phyloP scores from a whole-genome alignment of 2,329 filamentous ascomycete genomes.

The Penicillium sp. region DNA sequence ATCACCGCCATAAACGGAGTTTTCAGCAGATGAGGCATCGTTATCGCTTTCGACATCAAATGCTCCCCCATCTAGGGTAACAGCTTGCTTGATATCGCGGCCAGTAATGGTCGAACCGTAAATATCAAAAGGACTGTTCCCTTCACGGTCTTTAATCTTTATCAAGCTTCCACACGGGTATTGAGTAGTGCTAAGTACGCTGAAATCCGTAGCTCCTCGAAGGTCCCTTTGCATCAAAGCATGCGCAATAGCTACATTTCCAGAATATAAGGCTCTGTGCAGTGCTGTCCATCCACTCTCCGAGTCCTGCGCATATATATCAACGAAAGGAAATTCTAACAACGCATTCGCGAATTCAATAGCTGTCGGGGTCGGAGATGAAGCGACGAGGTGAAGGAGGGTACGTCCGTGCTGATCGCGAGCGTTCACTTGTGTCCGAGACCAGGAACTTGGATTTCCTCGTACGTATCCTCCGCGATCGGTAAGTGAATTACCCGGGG shows the following conservation, averaged over 20 bases:
- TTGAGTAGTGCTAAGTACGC: slow-evolving; percentile 51
- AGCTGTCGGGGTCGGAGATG: slow-evolving; percentile 66
- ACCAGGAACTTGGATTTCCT: slow-evolving; percentile 37
- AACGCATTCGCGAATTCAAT: slow-evolving; percentile 72
- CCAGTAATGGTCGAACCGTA: slow-evolving; percentile 83
- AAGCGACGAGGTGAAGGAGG: slow-evolving; percentile 77
- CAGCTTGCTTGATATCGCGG: slow-evolving; percentile 55
- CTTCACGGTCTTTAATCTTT: slow-evolving; percentile 93
- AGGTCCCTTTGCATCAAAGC: slow-evolving; percentile 75
- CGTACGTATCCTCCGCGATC: slow-evolving; percentile 28
- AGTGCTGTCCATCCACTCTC: slow-evolving; percentile 97
- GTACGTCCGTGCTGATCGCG: slow-evolving; percentile 80
- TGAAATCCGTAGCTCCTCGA: slow-evolving; percentile 60
- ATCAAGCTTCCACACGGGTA: slow-evolving; percentile 71
- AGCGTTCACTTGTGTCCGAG: slow-evolving; percentile 71
- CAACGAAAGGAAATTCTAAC: slow-evolving; percentile 74
- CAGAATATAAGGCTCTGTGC: slow-evolving; percentile 84
- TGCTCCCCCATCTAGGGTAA: slow-evolving; percentile 23
- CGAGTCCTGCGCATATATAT: slow-evolving; percentile 79
- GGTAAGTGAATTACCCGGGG: slow-evolving; percentile 42
- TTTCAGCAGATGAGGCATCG: slow-evolving; percentile 24
- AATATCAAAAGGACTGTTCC: slow-evolving; percentile 89
- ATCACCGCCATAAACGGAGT: slow-evolving; percentile 43
- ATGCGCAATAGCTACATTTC: slow-evolving; percentile 81
- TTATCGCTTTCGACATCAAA: slow-evolving; percentile 30